A percentile compares a stretch with the other conserved stretches of the same genome.
Conservation (phyloP, 2,329 filamentous ascomycete species). For the Aspergillus terreus region DNA sequence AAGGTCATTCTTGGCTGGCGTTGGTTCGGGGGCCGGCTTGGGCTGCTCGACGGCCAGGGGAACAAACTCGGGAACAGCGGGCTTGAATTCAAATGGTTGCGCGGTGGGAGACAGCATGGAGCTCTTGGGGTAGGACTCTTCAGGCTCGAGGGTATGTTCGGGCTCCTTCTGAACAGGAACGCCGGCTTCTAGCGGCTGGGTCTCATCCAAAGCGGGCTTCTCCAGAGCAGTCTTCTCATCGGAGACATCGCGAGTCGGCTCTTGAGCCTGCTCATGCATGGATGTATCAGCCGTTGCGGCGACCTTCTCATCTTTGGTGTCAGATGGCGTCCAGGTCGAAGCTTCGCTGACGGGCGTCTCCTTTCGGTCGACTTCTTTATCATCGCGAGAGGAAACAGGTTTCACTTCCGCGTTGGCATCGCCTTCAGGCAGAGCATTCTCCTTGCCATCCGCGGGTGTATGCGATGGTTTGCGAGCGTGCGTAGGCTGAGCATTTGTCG, state of each 20-base stretch:
- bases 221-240: conserved; percentile 14
- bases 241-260: conserved; percentile 7
- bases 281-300: conserved; percentile 48
- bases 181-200: conserved; percentile 4
- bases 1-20: conserved; percentile 23
- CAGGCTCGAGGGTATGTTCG: conserved; percentile 15
- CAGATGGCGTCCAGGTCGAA: conserved; percentile 58
- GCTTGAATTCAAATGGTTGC: conserved; percentile 60
- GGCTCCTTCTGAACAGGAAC: conserved; percentile 8
- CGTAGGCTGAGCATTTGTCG: conserved; percentile 23
- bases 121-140: conserved; percentile 32
- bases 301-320: conserved; percentile 50
- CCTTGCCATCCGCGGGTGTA: conserved; percentile 33
- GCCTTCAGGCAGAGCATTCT: conserved; percentile 36
- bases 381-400: conserved; percentile 42
- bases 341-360: conserved; percentile 34
- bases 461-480: conserved; percentile 23
- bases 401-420: conserved; percentile 30
- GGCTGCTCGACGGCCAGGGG: conserved; percentile 15
- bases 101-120: conserved; percentile 68
- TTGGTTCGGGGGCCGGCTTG: conserved; percentile 13
- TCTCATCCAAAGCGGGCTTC: conserved; percentile 9
- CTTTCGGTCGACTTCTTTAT: conserved; percentile 21
- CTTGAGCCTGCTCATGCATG: conserved; percentile 19
- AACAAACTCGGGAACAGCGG: conserved; percentile 29